Percentiles rank a stretch among this genome's conserved stretches.
Evolutionary conservation across 1,284 basidiomycete species (phyloP).

Genomic region (Apiotrichum sp.): DNA sequence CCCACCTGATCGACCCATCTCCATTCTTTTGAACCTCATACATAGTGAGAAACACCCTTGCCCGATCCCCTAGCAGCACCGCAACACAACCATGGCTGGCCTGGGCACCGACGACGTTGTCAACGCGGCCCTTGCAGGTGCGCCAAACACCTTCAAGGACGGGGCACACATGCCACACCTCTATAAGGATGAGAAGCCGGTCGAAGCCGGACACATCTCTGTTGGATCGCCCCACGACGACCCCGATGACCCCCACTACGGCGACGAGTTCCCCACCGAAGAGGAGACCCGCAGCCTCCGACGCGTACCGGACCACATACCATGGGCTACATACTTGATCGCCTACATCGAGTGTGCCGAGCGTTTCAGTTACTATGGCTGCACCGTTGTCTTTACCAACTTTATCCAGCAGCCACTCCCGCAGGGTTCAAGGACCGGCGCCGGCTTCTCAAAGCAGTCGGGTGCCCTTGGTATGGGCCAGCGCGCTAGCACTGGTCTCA

Average conservation of each 20-base stretch:
- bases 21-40: too few species aligned
- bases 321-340: conserved; percentile 18
- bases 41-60: too few species aligned
- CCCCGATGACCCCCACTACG: not conserved
- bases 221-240: too few species aligned
- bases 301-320: conserved; percentile 16
- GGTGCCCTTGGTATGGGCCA: conserved; percentile 24
- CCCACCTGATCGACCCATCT: too few species aligned
- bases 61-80: too few species aligned
- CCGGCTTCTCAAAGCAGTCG: conserved; percentile 16
- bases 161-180: too few species aligned
- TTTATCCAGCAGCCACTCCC: conserved; percentile 27
- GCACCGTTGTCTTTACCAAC: conserved; percentile 21
- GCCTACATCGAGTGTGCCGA: conserved; percentile 29
- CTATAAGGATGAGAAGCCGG: too few species aligned
- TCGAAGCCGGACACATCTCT: too few species aligned
- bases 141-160: too few species aligned
- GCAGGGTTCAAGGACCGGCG: conserved; percentile 16
- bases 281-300: conserved; percentile 22
- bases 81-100: too few species aligned
- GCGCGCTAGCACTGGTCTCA: conserved; percentile 18
- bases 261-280: conserved; percentile 10
- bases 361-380: conserved; percentile 29
- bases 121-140: too few species aligned
- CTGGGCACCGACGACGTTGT: too few species aligned